Evolutionary conservation across 129 eudicot species (phyloP), one percentile per base, ranked within the genome.

Genomic region (Erigeron canadensis): DNA sequence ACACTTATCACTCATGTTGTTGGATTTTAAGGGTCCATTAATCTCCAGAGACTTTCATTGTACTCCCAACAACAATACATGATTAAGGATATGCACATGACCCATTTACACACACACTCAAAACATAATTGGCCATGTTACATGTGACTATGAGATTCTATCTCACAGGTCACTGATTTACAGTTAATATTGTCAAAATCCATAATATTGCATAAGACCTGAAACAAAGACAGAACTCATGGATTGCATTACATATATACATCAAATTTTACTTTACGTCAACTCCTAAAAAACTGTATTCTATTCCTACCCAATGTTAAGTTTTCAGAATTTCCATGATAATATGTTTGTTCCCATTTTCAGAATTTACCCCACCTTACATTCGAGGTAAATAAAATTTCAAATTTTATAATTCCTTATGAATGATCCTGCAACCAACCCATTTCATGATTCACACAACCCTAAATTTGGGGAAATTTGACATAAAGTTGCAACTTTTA

Each of bases 71-170:
- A 63, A 73, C 41, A 28, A 37, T 2, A 39, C 65, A n/a, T 11
- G 16, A 42, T 43, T 54, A 53, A 65, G 8, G 71, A 10, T 43
- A 65, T 54, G 79, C 72, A 75, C 66, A 65, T 54, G 79, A 44
- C 43, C 28, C 42, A 22, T 41, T 18, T 65, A 41, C 46, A 41
- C 65, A 15, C 55, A 51, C 23, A 50, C 11, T 53, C 54, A 65
- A 61, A 10, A 37, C 37, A 72, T 45, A 17, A 7, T 22, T 18
- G 61, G 46, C 48, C 68, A 51, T 54, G 34, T 42, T 65, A 75
- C 66, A 75, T 66, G 72, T 21, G 72, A 23, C 71, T 18, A 7
- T 15, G 16, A 37, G 21, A 71, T 71, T 37, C 15, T 41, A 71
- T 42, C 42, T n/a, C 43, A 57, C 43, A 41, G 38, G 22, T 71